Percentiles rank a stretch among this genome's conserved stretches.
These are phyloP conservation scores for Tripterygium wilfordii DNA, from an alignment of 177 flowering plant species.

Conservation along the genomic window DNA sequence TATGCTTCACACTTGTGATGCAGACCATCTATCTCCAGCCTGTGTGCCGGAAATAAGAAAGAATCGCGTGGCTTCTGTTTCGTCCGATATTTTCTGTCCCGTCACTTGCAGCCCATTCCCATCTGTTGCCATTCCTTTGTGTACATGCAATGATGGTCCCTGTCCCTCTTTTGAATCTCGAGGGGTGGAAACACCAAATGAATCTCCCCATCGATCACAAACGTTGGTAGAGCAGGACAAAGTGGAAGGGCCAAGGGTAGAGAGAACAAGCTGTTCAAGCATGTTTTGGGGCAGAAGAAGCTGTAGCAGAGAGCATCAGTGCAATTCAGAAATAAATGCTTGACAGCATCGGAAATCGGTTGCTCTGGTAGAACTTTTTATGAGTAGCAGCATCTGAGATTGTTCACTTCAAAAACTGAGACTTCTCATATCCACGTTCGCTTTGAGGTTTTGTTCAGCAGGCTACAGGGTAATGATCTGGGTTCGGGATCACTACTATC, in stretches of 20 bases:
- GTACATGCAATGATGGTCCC: slow-evolving; percentile 72
- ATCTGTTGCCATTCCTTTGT: slow-evolving; percentile 69
- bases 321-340: slow-evolving; percentile 87
- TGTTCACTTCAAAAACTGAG: too few relatives aligned
- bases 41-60: slow-evolving; percentile 51
- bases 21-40: slow-evolving; percentile 34
- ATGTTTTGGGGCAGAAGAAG: slow-evolving; percentile 95
- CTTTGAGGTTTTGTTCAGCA: slow-evolving; percentile 8
- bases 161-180: slow-evolving; percentile 61
- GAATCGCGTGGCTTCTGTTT: slow-evolving; percentile 74
- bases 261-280: slow-evolving; percentile 73
- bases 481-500: not conserved
- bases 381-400: too few relatives aligned
- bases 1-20: slow-evolving; percentile 68
- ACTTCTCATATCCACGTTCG: slow-evolving; percentile 7
- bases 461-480: slow-evolving; percentile 11
- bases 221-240: slow-evolving; percentile 44
- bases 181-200: slow-evolving; percentile 45
- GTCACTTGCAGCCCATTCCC: slow-evolving; percentile 91
- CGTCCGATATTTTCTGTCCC: slow-evolving; percentile 82
- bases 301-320: slow-evolving; percentile 94
- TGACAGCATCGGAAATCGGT: slow-evolving; percentile 18
- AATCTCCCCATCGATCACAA: slow-evolving; percentile 47
- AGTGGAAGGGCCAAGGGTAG: slow-evolving; percentile 56
- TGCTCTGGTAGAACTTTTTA: too few relatives aligned